A percentile compares a stretch with the other conserved stretches of the same genome.
These are phyloP conservation scores for Gypsophila paniculata DNA, from an alignment of 179 eudicot species.

Conservation along the genomic window DNA sequence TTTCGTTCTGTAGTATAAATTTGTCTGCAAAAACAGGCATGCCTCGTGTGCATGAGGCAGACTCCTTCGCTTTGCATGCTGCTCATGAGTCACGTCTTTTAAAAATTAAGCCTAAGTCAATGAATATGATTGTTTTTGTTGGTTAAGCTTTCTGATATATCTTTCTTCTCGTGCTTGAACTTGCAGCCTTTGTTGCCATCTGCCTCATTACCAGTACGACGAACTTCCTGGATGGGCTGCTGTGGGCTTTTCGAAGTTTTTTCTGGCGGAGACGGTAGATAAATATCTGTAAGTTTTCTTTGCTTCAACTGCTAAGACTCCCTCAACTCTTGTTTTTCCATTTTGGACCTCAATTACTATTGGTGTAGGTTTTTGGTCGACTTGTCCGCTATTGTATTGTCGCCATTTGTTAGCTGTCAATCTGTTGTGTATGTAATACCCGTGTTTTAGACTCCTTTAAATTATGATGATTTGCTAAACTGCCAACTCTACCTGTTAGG, in stretches of 20 bases:
- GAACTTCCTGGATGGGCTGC: constrained; percentile 65
- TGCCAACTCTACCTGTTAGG: no score
- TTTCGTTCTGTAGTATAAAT: not conserved
- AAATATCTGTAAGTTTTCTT: constrained; percentile 37
- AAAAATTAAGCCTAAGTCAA: no score
- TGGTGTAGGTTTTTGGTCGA: not conserved
- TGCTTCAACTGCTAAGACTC: not conserved
- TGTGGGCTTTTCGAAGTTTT: constrained; percentile 85
- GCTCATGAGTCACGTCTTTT: no score
- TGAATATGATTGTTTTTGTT: not conserved
- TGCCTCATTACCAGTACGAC: constrained; percentile 43
- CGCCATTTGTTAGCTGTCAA: not conserved
- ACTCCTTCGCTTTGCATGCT: no score
- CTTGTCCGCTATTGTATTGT: no score
- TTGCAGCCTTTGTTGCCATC: constrained; percentile 53
- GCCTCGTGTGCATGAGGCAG: no score
- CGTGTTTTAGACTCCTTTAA: no score
- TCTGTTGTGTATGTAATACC: no score
- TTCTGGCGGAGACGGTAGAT: constrained; percentile 55
- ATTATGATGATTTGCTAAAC: no score
- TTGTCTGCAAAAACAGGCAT: no score
- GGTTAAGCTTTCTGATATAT: not conserved
- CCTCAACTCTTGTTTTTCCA: not conserved
- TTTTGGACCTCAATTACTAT: not conserved
- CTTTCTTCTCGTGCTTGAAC: constrained; percentile 5